Conservation (phyloP, 805 yeast genomes). For the Pachysolen tannophilus region DNA sequence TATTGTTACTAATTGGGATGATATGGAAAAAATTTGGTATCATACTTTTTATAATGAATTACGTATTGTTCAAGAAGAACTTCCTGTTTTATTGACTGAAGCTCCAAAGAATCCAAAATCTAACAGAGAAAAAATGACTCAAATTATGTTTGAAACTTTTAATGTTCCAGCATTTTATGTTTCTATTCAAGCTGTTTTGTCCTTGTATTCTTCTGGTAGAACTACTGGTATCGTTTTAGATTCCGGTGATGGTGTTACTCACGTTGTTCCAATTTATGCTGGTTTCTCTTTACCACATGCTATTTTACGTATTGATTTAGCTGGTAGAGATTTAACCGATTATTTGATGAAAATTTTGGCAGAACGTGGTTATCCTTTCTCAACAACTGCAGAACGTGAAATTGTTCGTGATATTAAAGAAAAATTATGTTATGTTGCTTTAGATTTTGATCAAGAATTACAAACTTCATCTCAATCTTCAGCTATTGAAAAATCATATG, state of each 20-base stretch:
- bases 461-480: conserved; percentile 98
- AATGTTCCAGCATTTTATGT: conserved; percentile 99
- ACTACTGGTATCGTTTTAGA: conserved; percentile 99
- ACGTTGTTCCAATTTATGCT: conserved; percentile 99
- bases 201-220: conserved; percentile 98
- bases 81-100: conserved; percentile 98
- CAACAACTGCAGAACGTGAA: conserved; percentile 99
- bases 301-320: conserved; percentile 96
- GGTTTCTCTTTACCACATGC: conserved; percentile 99
- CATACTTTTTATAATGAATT: conserved; percentile 99
- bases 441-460: conserved; percentile 98
- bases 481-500: conserved; percentile 97
- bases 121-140: conserved; percentile 99
- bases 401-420: conserved; percentile 93
- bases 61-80: conserved; percentile 99
- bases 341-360: conserved; percentile 97
- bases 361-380: conserved; percentile 98
- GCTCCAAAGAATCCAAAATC: conserved; percentile 99
- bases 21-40: conserved; percentile 99
- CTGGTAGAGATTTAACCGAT: conserved; percentile 99
- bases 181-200: conserved; percentile 96
- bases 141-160: conserved; percentile 98
- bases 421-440: conserved; percentile 97
- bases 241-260: conserved; percentile 99
- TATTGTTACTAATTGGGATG: conserved; percentile 99